Evolutionary conservation across 1,139 yeast species (phyloP).

Genomic region (Debaryomyces robertsiae): DNA sequence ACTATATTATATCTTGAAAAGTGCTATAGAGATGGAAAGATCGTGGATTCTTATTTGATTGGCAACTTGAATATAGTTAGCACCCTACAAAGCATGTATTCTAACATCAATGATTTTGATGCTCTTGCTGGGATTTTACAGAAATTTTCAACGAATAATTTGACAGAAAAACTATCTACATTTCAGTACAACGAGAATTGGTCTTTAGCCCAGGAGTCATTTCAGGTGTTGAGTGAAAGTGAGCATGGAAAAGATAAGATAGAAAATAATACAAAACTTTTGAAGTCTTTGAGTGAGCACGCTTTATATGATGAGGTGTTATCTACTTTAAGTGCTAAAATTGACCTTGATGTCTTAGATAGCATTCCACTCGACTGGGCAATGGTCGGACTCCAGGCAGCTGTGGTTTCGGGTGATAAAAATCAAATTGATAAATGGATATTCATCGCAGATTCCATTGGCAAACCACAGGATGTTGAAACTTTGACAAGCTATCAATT

Average conservation of each 20-base stretch:
- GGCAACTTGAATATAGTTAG: constrained; percentile 45
- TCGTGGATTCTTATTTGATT: constrained; percentile 31
- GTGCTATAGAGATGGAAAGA: constrained; percentile 52
- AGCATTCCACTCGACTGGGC: constrained; percentile 56
- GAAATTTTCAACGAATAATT: constrained; percentile 66
- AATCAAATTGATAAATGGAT: constrained; percentile 60
- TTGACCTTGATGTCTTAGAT: constrained; percentile 25
- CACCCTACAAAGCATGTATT: constrained; percentile 76
- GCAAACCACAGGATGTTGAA: constrained; percentile 52
- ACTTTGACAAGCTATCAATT: constrained; percentile 63
- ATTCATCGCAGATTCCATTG: constrained; percentile 35
- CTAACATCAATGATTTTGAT: constrained; percentile 86
- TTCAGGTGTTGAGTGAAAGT: constrained; percentile 62
- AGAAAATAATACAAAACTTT: constrained; percentile 36
- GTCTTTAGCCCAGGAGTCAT: constrained; percentile 86
- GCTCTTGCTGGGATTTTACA: constrained; percentile 85
- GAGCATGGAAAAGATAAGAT: constrained; percentile 32
- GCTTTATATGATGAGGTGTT: constrained; percentile 47
- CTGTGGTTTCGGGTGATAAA: constrained; percentile 65
- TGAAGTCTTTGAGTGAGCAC: constrained; percentile 44
- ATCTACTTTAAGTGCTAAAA: constrained; percentile 33
- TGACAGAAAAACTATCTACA: constrained; percentile 72
- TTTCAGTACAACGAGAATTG: constrained; percentile 86
- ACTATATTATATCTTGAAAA: constrained; percentile 89
- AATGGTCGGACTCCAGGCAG: constrained; percentile 71